Conservation (phyloP, 2,329 filamentous ascomycete genomes). For the Talaromyces pinophilus region DNA sequence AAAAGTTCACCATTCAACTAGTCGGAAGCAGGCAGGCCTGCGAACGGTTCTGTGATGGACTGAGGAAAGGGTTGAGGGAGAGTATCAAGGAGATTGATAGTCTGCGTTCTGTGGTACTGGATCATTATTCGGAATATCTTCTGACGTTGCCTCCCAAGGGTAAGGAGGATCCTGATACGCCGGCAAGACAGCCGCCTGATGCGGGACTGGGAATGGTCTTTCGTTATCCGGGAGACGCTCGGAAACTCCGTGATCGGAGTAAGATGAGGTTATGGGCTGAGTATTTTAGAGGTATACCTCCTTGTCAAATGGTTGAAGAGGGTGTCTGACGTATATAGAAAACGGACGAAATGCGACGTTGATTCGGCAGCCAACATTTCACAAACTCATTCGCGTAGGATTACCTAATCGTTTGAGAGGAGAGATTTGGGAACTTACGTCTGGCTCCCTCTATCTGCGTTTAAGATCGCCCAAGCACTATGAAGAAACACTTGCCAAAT, state of each 20-base stretch:
- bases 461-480: slow-evolving; percentile 84
- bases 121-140: slow-evolving; percentile 90
- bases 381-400: slow-evolving; percentile 94
- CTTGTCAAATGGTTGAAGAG: background rate
- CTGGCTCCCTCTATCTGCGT: slow-evolving; percentile 84
- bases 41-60: slow-evolving; percentile 91
- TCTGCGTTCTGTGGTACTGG: slow-evolving; percentile 73
- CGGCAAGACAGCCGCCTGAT: slow-evolving; percentile 67
- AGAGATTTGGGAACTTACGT: slow-evolving; percentile 94
- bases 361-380: slow-evolving; percentile 93
- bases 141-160: slow-evolving; percentile 50
- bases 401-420: slow-evolving; percentile 89
- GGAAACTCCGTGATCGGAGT: slow-evolving; percentile 88
- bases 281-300: slow-evolving; percentile 66
- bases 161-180: slow-evolving; percentile 58
- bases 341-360: slow-evolving; percentile 92
- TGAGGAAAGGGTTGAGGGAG: slow-evolving; percentile 85
- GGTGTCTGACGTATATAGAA: slow-evolving; percentile 52
- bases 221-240: slow-evolving; percentile 89
- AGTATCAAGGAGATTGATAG: slow-evolving; percentile 86
- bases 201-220: slow-evolving; percentile 91
- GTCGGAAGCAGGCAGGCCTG: slow-evolving; percentile 85
- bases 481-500: slow-evolving; percentile 78
- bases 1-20: slow-evolving; percentile 88
- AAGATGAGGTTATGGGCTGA: slow-evolving; percentile 99